Evolutionary conservation across 1,139 yeast genomes (phyloP), one percentile per base, ranked within the genome.

Genomic region (Geotrichum histeridarum): DNA sequence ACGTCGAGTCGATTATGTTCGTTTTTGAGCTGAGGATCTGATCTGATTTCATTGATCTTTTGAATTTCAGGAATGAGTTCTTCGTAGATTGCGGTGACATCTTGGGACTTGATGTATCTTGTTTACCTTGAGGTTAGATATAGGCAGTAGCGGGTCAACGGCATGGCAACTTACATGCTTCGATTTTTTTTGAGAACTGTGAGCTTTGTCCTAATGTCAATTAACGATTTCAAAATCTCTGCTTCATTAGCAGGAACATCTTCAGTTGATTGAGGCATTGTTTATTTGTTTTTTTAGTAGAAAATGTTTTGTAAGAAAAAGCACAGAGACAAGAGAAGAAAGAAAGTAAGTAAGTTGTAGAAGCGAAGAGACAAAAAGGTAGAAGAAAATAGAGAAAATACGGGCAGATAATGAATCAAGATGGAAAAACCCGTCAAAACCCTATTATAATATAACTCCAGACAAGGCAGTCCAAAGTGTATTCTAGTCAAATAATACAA

Each of bases 151-250:
- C 11, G 11, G 12, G 14, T 14, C 14, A 43, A 43, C 30, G 11
- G 37, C 9, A 3, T 12, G 27, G 27, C 27, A 22, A 36, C 50
- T 15, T 59, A 67, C 64, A 74, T 72, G 53, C 73, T 69, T 30
- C 85, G 68, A 67, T 81, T 80, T 60, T 77, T 78, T 65, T 81
- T 81, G 54, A 81, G 68, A n/a, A 68, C 68, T 38, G 76, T 65
- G 46, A 81, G 67, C 50, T 71, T 69, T 54, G 70, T 64, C 59
- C 80, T 73, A 46, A 78, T 71, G 32, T 62, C 63, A 18, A 63
- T 61, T 53, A 81, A 72, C 47, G 72, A 66, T 50, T 70, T 74
- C 60, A 76, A 66, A 51, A 77, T 68, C 15, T 68, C 67, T 60
- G 73, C 73, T 64, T 80, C 84, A 64, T 72, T 76, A 1, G 63